phyloP scores from a whole-genome alignment of 2,329 filamentous ascomycete species.

The Didymella pomorum region DNA sequence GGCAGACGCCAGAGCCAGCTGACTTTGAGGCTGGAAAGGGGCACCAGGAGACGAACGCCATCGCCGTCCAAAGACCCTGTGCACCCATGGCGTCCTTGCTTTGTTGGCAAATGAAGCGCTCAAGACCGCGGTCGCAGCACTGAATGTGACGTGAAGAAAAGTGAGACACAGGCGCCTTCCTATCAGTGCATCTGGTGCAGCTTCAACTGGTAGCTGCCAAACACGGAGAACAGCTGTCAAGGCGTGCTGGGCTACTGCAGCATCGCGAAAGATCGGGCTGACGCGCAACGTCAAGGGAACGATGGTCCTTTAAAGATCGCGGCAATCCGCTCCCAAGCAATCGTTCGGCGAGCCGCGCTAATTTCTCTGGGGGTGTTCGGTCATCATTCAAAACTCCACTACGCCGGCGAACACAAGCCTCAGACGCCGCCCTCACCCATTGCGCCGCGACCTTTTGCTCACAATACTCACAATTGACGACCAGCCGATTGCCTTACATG shows the following conservation, averaged over 20 bases:
- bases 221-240: slow-evolving; percentile 12
- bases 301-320: slow-evolving; percentile 11
- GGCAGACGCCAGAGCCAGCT: slow-evolving; percentile 26
- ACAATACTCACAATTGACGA: slow-evolving; percentile 15
- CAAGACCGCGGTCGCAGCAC: not conserved
- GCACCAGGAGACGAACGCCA: slow-evolving; percentile 18
- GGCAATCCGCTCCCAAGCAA: slow-evolving; percentile 19
- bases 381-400: slow-evolving; percentile 33
- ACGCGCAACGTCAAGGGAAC: slow-evolving; percentile 14
- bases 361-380: slow-evolving; percentile 30
- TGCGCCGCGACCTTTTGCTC: slow-evolving; percentile 29
- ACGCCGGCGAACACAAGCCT: slow-evolving; percentile 24
- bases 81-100: slow-evolving; percentile 26
- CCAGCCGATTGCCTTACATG: slow-evolving; percentile 41
- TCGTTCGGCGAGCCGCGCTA: slow-evolving; percentile 25
- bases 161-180: slow-evolving; percentile 23
- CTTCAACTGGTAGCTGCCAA: slow-evolving; percentile 21
- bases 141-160: slow-evolving; percentile 9
- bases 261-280: slow-evolving; percentile 24
- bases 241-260: slow-evolving; percentile 17
- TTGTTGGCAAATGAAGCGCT: slow-evolving; percentile 11
- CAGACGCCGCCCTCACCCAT: slow-evolving; percentile 25
- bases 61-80: slow-evolving; percentile 16
- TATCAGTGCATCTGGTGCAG: slow-evolving; percentile 7
- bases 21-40: slow-evolving; percentile 30